A percentile compares a stretch with the other conserved stretches of the same genome.
Conservation (phyloP, 2,329 filamentous ascomycete species). For the Penicillium sp. region DNA sequence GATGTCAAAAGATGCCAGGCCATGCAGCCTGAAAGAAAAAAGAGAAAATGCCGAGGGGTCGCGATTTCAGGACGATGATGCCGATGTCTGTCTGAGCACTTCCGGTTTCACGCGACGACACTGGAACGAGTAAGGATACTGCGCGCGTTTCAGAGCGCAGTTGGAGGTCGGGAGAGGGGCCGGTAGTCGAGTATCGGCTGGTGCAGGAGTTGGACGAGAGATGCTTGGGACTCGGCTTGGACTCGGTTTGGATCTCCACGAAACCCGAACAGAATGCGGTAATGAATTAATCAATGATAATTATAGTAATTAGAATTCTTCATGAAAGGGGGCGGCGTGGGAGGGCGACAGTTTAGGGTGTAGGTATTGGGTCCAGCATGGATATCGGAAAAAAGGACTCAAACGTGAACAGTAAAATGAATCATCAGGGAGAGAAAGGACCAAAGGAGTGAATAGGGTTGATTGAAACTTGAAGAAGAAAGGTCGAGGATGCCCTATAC, state of each 20-base stretch:
- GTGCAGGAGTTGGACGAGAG: conserved; percentile 11
- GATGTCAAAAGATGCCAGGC: conserved; percentile 7
- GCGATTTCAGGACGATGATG: conserved; percentile 10
- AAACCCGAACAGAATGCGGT: conserved; percentile 1
- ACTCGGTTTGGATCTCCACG: conserved; percentile 2
- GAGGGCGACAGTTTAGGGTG: conserved; percentile 7
- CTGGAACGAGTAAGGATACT: conserved; percentile 14
- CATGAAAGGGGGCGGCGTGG: conserved; percentile 9
- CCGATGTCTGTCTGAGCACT: conserved; percentile 6
- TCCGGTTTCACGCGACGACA: conserved; percentile 15
- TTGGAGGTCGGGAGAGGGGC: conserved; percentile 3
- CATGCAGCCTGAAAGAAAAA: conserved; percentile 16
- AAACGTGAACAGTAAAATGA: conserved; percentile 12
- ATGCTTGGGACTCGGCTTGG: conserved; percentile 17
- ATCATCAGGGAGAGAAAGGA: conserved; percentile 17
- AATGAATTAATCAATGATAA: conserved; percentile 22
- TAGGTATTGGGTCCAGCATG: conserved; percentile 15
- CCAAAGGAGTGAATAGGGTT: conserved; percentile 26
- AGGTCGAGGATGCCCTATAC: conserved; percentile 24
- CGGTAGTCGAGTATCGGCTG: not conserved
- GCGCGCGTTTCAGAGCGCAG: conserved; percentile 16
- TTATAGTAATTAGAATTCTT: conserved; percentile 21
- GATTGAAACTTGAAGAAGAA: conserved; percentile 12
- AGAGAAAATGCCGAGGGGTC: conserved; percentile 6
- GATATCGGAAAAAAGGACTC: conserved; percentile 12